Evolutionary conservation across 176 grass and related monocot species (phyloP).

Genomic region (Aegilops tauschii): DNA sequence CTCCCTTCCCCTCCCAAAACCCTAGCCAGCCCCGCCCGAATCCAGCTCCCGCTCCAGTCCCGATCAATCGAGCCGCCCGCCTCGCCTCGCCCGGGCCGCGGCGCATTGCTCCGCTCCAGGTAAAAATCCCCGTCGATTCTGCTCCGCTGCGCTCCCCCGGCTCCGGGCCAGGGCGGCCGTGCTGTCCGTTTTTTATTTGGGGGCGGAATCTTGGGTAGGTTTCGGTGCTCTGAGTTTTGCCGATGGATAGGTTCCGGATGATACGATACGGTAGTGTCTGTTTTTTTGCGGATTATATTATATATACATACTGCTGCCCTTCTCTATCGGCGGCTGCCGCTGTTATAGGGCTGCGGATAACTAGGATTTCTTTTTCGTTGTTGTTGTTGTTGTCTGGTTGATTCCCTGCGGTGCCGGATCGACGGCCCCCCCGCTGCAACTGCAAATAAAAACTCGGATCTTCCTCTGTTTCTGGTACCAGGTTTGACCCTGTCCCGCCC

Average conservation of each 20-base stretch:
- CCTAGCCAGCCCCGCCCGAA: neutral
- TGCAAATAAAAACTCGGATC: slow-evolving; percentile 8
- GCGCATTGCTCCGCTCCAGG: neutral
- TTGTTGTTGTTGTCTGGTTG: neutral
- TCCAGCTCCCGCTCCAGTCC: neutral
- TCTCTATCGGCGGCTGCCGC: neutral
- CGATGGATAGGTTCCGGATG: neutral
- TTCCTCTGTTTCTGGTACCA: slow-evolving; percentile 16
- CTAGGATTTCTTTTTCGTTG: neutral
- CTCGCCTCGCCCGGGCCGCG: neutral
- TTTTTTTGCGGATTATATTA: neutral
- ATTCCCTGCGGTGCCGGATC: neutral
- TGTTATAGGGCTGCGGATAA: neutral
- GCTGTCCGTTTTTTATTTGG: neutral
- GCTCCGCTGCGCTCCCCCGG: too few species aligned
- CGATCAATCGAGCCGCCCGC: neutral
- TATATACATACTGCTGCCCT: neutral
- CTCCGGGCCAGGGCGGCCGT: too few species aligned
- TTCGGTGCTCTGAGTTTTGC: neutral
- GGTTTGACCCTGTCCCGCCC: slow-evolving; percentile 40
- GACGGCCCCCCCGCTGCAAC: neutral
- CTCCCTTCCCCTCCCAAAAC: slow-evolving; percentile 16
- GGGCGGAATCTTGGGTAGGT: neutral
- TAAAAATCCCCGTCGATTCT: neutral
- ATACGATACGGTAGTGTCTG: neutral